Evolutionary conservation across 441 rosid species (phyloP).

Genomic region (Gossypium schwendimanii): DNA sequence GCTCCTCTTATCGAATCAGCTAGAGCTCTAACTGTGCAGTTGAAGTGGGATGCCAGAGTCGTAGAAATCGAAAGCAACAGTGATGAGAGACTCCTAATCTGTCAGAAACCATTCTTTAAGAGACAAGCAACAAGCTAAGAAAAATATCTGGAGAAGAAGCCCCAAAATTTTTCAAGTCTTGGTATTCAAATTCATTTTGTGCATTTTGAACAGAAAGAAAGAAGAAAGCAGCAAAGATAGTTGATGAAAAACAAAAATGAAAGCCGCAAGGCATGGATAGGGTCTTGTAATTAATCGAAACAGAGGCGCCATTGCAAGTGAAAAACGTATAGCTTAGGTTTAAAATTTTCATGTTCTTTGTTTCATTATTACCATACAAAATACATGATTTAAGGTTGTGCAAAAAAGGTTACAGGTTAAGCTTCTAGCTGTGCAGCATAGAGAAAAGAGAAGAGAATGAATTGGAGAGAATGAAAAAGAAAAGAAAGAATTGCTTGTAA

Average conservation of each 20-base stretch:
- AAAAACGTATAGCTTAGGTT: constrained; percentile 31
- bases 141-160: constrained; percentile 3
- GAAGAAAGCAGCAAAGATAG: constrained; percentile 30
- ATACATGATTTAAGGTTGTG: constrained; percentile 60
- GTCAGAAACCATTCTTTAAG: constrained; percentile 88
- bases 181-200: constrained; percentile 29
- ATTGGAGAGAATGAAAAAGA: background rate
- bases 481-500: constrained; percentile 10
- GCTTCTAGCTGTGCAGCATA: constrained; percentile 17
- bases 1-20: constrained; percentile 73
- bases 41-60: constrained; percentile 96
- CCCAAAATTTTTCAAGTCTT: constrained; percentile 10
- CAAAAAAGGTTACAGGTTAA: constrained; percentile 67
- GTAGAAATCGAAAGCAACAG: constrained; percentile 74
- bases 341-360: constrained; percentile 22
- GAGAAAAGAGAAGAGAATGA: constrained; percentile 7
- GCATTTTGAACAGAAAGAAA: constrained; percentile 39
- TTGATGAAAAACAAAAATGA: constrained; percentile 28
- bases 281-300: constrained; percentile 39
- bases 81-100: constrained; percentile 83
- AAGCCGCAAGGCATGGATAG: constrained; percentile 52
- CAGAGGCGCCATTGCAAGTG: constrained; percentile 21
- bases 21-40: constrained; percentile 52
- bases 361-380: constrained; percentile 23
- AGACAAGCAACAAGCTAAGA: constrained; percentile 51